Percentiles rank a stretch among this genome's conserved stretches.
These are phyloP conservation scores for Debaryomycetaceae sp. DNA, from an alignment of 1,139 yeast genomes.

Conservation along the genomic window DNA sequence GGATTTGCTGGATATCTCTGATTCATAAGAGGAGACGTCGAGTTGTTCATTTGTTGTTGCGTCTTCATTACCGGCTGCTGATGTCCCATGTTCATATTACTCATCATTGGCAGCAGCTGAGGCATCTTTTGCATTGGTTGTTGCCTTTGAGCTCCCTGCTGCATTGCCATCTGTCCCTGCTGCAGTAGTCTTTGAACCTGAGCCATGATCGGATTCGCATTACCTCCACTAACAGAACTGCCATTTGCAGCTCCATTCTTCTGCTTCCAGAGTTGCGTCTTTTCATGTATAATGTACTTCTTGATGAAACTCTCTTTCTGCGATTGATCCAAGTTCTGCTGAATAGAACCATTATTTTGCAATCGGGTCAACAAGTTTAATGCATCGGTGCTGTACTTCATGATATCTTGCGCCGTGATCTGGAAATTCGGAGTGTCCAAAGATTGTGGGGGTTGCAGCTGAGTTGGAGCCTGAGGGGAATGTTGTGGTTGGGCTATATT, in stretches of 20 bases:
- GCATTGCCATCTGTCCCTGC: neutral
- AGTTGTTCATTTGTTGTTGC: conserved; percentile 15
- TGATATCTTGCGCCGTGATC: conserved; percentile 41
- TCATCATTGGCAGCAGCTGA: conserved; percentile 23
- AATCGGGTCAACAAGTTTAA: conserved; percentile 35
- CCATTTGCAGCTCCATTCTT: conserved; percentile 23
- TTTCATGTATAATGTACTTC: conserved; percentile 42
- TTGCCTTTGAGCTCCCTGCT: conserved; percentile 4
- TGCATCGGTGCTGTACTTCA: conserved; percentile 42
- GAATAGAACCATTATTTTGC: conserved; percentile 39
- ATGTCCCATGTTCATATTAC: conserved; percentile 14
- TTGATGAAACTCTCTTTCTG: conserved; percentile 41
- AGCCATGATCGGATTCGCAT: conserved; percentile 1
- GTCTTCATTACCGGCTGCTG: conserved; percentile 19
- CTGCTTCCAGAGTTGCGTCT: conserved; percentile 40
- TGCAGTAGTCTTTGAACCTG: conserved; percentile 4
- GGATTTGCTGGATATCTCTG: conserved; percentile 14
- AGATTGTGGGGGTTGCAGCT: conserved; percentile 9
- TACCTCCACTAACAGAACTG: conserved; percentile 6
- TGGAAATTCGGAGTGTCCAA: conserved; percentile 36
- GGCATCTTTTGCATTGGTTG: conserved; percentile 8
- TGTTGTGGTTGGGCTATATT: conserved; percentile 12
- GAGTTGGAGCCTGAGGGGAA: conserved; percentile 12
- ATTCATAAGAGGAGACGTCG: conserved; percentile 20
- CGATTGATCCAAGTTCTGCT: conserved; percentile 27